Percentiles rank a stretch among this genome's conserved stretches.
phyloP scores from a whole-genome alignment of 345 rosid species.

The Erysimum cheiranthoides region DNA sequence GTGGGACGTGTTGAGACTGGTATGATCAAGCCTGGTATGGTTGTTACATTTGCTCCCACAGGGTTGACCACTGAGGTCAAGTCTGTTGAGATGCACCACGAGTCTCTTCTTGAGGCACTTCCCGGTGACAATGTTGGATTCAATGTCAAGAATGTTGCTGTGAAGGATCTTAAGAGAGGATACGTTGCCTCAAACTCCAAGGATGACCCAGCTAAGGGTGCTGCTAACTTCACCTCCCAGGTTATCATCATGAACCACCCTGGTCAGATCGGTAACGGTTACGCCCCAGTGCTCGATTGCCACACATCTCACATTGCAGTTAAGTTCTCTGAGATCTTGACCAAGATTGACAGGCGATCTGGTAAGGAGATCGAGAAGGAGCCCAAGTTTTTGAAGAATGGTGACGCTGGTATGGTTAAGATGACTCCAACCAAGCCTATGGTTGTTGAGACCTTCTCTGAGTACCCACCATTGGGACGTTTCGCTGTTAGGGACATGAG shows the following conservation, averaged over 20 bases:
- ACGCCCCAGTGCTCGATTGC: slow-evolving; percentile 63
- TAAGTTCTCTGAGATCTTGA: slow-evolving; percentile 61
- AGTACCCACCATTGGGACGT: slow-evolving; percentile 86
- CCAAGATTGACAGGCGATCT: slow-evolving; percentile 71
- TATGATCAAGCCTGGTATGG: slow-evolving; percentile 70
- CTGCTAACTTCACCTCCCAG: slow-evolving; percentile 72
- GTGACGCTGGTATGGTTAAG: slow-evolving; percentile 68
- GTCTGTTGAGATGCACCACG: slow-evolving; percentile 93
- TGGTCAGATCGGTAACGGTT: slow-evolving; percentile 66
- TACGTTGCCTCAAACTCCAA: slow-evolving; percentile 84
- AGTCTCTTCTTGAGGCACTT: slow-evolving; percentile 78
- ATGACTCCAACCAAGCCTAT: slow-evolving; percentile 87
- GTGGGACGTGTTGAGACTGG: slow-evolving; percentile 68
- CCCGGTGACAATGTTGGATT: slow-evolving; percentile 84
- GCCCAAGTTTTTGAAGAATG: slow-evolving; percentile 71
- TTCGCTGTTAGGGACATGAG: slow-evolving; percentile 96
- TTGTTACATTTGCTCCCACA: slow-evolving; percentile 71
- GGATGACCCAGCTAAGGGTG: slow-evolving; percentile 83
- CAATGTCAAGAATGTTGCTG: slow-evolving; percentile 81
- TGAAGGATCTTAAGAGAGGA: slow-evolving; percentile 89
- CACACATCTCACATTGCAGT: slow-evolving; percentile 70
- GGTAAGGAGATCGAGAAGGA: slow-evolving; percentile 77
- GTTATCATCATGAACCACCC: slow-evolving; percentile 75
- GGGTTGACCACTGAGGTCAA: slow-evolving; percentile 87
- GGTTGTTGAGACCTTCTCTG: slow-evolving; percentile 88